Base-by-base conservation (phyloP, 768 basidiomycete genomes). In the Dentipellis fragilis region DNA sequence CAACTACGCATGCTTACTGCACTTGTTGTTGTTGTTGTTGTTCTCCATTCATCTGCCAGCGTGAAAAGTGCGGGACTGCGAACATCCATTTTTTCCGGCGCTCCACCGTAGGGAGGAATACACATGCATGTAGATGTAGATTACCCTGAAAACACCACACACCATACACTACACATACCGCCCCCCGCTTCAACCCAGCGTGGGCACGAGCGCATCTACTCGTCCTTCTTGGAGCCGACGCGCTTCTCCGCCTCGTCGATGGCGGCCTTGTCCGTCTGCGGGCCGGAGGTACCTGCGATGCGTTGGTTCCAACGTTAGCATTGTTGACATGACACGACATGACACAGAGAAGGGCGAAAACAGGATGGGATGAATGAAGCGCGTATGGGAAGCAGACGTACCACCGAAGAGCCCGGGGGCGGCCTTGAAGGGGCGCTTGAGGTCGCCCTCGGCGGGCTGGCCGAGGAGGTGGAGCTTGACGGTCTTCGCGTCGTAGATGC, bases 231-330 rank as follows among this genome's bases (percentile, higher is more conserved):
- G 68, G 79, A 74, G 19, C 79, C 85, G 45, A 85, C 74, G 58
- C 83, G 81, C 73, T 93, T 94, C 73, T 94, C 92, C 19, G 92
- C 93, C 65, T 89, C 88, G 51, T 89, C 80, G 64, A 94, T 87
- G 49, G 87, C 76, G 3, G 91, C 93, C 48, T 84, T 84, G 68
- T 93, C 92, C 2, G 91, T 93, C 64, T 82, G 80, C 16, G 91
- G 86, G n/a, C 82, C 84, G n/a, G 76, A 64, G 6, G 80, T 73
- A 46, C 77, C 79, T 73, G 59, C 52, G 51, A 23, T 21, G 9
- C 17, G 14, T 54, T 19, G 3, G 29, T 29, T 29, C 3, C 29
- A 29, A 29, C 6, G 29, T 29, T 29, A 29, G 29, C 29, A 29
- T 29, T 34, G 57, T 29, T 29, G 29, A 29, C 29, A 29, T 29